Conservation (phyloP, 495 filamentous ascomycete genomes). For the Penicillium bialowiezense region DNA sequence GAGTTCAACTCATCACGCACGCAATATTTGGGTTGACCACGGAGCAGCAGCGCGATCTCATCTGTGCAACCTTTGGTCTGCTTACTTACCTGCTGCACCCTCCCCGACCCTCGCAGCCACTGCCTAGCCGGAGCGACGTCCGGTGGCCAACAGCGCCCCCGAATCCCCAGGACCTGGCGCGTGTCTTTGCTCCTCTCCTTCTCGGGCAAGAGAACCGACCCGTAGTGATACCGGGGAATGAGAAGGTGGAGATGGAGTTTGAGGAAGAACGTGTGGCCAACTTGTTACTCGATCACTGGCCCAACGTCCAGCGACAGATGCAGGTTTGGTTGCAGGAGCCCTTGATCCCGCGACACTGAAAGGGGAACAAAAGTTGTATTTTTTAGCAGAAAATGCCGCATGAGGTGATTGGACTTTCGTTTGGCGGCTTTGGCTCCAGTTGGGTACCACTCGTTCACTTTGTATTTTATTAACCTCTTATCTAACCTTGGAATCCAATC, state of each 20-base stretch:
- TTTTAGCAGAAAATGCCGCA: neutral
- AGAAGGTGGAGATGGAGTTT: constrained; percentile 26
- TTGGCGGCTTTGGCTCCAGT: constrained; percentile 5
- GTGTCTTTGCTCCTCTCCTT: constrained; percentile 35
- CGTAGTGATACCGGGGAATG: neutral
- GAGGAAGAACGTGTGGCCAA: constrained; percentile 30
- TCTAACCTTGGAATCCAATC: too few relatives aligned
- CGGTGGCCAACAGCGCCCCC: constrained; percentile 16
- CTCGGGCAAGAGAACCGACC: constrained; percentile 12
- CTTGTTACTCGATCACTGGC: constrained; percentile 38
- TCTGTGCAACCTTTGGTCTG: constrained; percentile 41
- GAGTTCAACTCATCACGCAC: constrained; percentile 30
- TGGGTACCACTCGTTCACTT: constrained; percentile 3
- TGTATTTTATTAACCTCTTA: neutral
- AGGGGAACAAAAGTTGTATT: too few relatives aligned
- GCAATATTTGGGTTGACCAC: constrained; percentile 38
- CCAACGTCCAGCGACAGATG: constrained; percentile 30
- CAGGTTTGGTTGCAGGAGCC: constrained; percentile 15
- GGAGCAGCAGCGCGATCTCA: constrained; percentile 38
- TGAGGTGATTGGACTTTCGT: constrained; percentile 1
- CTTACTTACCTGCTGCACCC: constrained; percentile 29
- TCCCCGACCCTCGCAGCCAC: too few relatives aligned
- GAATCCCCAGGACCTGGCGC: constrained; percentile 26
- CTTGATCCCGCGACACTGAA: neutral
- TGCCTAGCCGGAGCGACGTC: constrained; percentile 9